Evolutionary conservation across 495 filamentous ascomycete genomes (phyloP), one percentile per base, ranked within the genome.

Genomic region (Aspergillus kassunensis): DNA sequence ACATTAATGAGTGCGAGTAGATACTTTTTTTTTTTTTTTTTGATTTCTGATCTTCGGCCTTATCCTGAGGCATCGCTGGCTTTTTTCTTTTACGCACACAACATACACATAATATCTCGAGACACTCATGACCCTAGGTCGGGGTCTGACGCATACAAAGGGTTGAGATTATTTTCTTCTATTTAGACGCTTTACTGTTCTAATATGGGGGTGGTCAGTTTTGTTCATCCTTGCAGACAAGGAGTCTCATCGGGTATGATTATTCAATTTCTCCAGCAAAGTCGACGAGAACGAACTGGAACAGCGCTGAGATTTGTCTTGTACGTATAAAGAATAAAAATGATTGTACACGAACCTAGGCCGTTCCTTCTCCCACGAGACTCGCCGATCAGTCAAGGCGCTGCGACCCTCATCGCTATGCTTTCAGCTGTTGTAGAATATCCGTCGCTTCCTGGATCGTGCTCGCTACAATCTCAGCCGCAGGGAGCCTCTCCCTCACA

Each of bases 391-490:
- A n/a, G n/a, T n/a, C n/a, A 27, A 27, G 9, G 4, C 24, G 36
- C 18, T 40, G 19, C 12, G 8, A 40, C 9, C 13, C 30, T 2
- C 30, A n/a, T 33, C 30, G 30, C 7, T 53, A 25, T n/a, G 3
- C n/a, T 33, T 21, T 43, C 20, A 53, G 29, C 16, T 19, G 36
- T 11, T 40, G 12, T 6, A 55, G 31, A 27, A 47, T 31, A 19
- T 51, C 47, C 13, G 39, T 51, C 9, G 56, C 59, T 13, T 62
- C 52, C 4, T 48, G 20, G 18, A 58, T 52, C 4, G 65, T 56
- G 16, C 61, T 51, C 8, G 54, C 48, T 23, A 72, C 44, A 21
- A 74, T 73, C 3, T 61, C 60, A 34, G 53, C 55, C 21, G 67
- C 71, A 23, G 55, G 51, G 30, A 58, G 34, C 24, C 58, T 54